Conservation (phyloP, 208 protist species). For the Zelonia costaricensis region DNA sequence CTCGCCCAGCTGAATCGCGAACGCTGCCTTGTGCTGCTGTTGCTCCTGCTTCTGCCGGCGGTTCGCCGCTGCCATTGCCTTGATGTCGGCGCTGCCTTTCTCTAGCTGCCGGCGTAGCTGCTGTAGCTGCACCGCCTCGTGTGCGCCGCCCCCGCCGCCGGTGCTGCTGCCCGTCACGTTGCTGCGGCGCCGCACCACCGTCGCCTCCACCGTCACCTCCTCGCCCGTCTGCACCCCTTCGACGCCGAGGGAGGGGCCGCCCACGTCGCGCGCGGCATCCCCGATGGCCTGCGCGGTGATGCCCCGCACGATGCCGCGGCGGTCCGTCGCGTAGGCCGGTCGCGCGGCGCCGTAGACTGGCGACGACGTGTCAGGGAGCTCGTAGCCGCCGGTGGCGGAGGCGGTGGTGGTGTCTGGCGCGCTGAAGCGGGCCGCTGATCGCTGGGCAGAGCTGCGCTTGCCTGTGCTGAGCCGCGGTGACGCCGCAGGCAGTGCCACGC, state of each 20-base stretch:
- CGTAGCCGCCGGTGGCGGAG: background rate
- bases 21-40: conserved; percentile 9
- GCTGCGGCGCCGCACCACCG: conserved; percentile 20
- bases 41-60: conserved; percentile 26
- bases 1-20: conserved; percentile 10
- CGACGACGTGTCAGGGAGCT: background rate
- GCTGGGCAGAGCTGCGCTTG: too few species aligned
- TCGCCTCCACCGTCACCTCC: conserved; percentile 36
- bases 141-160: background rate
- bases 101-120: conserved; percentile 26
- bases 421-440: too few species aligned
- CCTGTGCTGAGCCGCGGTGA: too few species aligned
- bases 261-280: background rate
- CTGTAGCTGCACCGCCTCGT: conserved; percentile 16
- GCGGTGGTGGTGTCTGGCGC: background rate
- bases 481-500: too few species aligned
- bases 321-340: conserved; percentile 1
- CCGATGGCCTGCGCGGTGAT: conserved; percentile 1
- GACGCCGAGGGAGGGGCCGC: conserved; percentile 29
- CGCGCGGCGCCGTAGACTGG: background rate
- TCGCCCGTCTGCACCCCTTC: conserved; percentile 77
- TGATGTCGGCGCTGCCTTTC: conserved; percentile 9
- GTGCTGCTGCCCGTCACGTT: background rate
- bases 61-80: conserved; percentile 1
- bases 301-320: conserved; percentile 13